Evolutionary conservation across 345 rosid genomes (phyloP).

Genomic region (Moringa oleifera): DNA sequence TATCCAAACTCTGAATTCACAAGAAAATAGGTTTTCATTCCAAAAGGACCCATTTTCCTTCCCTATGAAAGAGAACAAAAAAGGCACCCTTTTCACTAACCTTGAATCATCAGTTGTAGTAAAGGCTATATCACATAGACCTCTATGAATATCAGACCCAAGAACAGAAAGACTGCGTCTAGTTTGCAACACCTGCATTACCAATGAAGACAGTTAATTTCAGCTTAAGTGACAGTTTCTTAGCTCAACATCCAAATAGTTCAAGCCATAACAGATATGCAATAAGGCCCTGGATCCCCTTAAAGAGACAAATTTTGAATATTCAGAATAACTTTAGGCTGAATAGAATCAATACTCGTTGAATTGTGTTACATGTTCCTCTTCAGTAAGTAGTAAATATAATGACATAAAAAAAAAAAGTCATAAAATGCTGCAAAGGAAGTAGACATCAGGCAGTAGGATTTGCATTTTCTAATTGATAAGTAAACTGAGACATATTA

Average conservation of each 20-base stretch:
- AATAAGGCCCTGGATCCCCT: no score
- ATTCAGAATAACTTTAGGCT: background rate
- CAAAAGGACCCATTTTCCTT: background rate
- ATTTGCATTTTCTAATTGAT: background rate
- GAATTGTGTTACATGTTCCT: no score
- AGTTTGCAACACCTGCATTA: slow-evolving; percentile 57
- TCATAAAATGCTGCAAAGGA: no score
- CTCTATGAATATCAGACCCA: slow-evolving; percentile 45
- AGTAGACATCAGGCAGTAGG: background rate
- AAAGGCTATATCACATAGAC: slow-evolving; percentile 71
- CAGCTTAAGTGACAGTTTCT: background rate
- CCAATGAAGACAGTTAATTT: slow-evolving; percentile 9
- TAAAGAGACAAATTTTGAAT: no score
- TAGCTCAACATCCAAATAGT: background rate
- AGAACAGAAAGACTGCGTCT: slow-evolving; percentile 39
- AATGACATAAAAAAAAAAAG: no score
- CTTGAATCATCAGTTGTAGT: slow-evolving; percentile 48
- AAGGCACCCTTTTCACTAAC: slow-evolving; percentile 29
- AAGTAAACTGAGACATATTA: background rate
- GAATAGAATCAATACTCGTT: no score
- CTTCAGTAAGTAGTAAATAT: no score
- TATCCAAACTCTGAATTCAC: no score
- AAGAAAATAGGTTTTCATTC: slow-evolving; percentile 9
- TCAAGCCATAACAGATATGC: no score
- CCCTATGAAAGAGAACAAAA: no score